Evolutionary conservation across 768 basidiomycete species (phyloP).

Genomic region (Mycena leptocephala): DNA sequence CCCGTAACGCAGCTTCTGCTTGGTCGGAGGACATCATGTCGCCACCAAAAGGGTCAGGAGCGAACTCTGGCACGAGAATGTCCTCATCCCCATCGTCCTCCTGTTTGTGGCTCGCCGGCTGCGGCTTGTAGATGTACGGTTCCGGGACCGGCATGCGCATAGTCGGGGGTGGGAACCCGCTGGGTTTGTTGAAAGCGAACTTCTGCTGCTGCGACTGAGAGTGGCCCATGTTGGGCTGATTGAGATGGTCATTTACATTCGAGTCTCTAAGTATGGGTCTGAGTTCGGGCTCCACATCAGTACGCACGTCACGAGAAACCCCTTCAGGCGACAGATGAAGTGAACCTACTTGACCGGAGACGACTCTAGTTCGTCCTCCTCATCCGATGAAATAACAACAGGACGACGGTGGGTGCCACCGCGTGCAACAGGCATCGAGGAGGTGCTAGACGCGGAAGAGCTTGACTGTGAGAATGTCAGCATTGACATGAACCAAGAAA

Average conservation of each 20-base stretch:
- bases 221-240: slow-evolving; percentile 22
- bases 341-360: slow-evolving; percentile 23
- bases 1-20: slow-evolving; percentile 84
- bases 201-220: slow-evolving; percentile 10
- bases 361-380: slow-evolving; percentile 42
- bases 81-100: slow-evolving; percentile 28
- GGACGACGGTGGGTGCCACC: slow-evolving; percentile 25
- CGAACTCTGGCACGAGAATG: slow-evolving; percentile 35
- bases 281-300: slow-evolving; percentile 18
- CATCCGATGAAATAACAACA: slow-evolving; percentile 50
- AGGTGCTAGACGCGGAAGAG: slow-evolving; percentile 28
- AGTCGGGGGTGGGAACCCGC: slow-evolving; percentile 26
- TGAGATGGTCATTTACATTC: not conserved
- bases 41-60: slow-evolving; percentile 26
- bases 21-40: slow-evolving; percentile 62
- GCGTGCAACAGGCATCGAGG: not conserved
- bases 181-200: not conserved
- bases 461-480: slow-evolving; percentile 18
- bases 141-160: slow-evolving; percentile 46
- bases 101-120: slow-evolving; percentile 9
- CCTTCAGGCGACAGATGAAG: no score
- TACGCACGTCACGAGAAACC: not conserved
- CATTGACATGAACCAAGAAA: not conserved
- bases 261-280: slow-evolving; percentile 25
- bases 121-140: slow-evolving; percentile 44